Conservation (phyloP, 345 rosid species). For the Rhizophora apiculata region DNA sequence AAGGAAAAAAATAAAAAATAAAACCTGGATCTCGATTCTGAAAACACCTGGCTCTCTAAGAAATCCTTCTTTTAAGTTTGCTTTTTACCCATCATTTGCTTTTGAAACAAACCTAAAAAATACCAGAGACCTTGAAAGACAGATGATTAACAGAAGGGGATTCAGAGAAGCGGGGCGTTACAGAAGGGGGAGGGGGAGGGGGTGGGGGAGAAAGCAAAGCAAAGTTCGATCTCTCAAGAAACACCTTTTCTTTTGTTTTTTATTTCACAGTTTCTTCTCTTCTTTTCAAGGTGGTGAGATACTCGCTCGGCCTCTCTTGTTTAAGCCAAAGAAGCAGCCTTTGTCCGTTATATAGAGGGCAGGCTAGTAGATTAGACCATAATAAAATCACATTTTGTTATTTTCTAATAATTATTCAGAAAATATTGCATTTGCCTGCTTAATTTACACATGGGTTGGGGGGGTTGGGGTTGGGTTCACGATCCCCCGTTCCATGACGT, state of each 20-base stretch:
- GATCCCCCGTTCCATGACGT: slow-evolving; percentile 14
- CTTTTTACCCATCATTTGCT: slow-evolving; percentile 18
- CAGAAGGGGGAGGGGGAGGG: slow-evolving; percentile 29
- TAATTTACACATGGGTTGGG: neutral
- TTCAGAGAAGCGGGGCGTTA: slow-evolving; percentile 54
- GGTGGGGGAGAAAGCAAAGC: no score
- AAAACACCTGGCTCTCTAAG: slow-evolving; percentile 64
- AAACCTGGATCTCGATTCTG: slow-evolving; percentile 73
- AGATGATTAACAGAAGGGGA: slow-evolving; percentile 79
- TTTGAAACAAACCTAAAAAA: slow-evolving; percentile 43
- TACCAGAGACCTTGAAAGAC: slow-evolving; percentile 50
- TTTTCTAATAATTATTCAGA: neutral
- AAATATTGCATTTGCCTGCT: neutral
- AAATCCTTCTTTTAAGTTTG: slow-evolving; percentile 49
- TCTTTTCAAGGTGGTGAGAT: neutral
- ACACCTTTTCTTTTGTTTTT: neutral
- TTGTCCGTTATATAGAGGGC: slow-evolving; percentile 38
- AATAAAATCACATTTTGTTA: slow-evolving; percentile 9
- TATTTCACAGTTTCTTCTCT: neutral
- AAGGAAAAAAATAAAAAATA: neutral
- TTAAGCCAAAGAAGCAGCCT: neutral
- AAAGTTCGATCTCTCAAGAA: slow-evolving; percentile 8
- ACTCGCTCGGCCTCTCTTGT: slow-evolving; percentile 36
- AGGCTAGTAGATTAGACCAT: neutral
- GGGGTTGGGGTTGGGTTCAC: no score